Evolutionary conservation across 805 yeast genomes (phyloP), one percentile per base, ranked within the genome.

Genomic region (Cyberlindnera lachancei): DNA sequence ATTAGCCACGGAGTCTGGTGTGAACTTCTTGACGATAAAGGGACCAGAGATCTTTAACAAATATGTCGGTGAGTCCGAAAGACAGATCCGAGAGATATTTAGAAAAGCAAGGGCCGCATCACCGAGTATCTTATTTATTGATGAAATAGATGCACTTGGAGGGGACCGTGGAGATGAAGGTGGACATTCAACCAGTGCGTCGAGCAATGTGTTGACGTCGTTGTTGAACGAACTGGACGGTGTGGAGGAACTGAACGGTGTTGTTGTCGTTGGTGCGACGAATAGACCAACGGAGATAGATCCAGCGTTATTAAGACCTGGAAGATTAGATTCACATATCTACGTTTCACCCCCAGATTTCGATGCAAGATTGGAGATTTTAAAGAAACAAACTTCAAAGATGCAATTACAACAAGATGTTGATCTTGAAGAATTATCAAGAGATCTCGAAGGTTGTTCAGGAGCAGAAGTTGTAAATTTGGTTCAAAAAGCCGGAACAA

Each of bases 21-120:
- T 90, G 30, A 90, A 90, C 48, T 90, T 90, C 55, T 56, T 90
- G 32, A 95, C 97, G 0, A 95, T 90, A 7, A 92, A 92, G 55
- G 98, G 98, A 1, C 98, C 98, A 0, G 98, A 90, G 56, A 74
- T 90, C 21, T 81, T 90, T 52, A 90, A 86, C 59, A 90, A 92
- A 56, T 90, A 83, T 49, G 96, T 92, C 23, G 98, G 98, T 41
- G 98, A 90, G 54, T 78, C 90, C 14, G 98, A 90, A 59, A 67
- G 86, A 22, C 84, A 96, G 2, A 82, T 90, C n/a, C 66, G 98
- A 43, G 96, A 88, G 53, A 79, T 90, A 4, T 90, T 90, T 58
- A 70, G 94, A 19, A 82, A 90, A 47, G 98, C 98, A 0, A 65
- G 96, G 36, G 94, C 95, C 6, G 95, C 96, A 2, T 70, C 95